These are phyloP conservation scores for Rosa lucieae DNA, from an alignment of 306 rosid species.

Conservation along the genomic window DNA sequence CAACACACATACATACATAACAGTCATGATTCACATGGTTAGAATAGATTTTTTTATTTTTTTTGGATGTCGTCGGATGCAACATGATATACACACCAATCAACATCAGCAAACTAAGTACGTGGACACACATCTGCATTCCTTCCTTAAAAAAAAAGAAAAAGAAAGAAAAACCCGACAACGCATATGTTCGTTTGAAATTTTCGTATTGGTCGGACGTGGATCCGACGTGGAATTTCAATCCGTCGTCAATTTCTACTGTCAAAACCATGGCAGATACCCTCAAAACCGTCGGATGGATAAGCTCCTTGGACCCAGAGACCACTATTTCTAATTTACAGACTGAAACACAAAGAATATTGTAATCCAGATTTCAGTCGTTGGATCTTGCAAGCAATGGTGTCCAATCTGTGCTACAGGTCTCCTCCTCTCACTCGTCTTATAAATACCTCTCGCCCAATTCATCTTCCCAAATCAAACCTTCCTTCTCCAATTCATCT, in stretches of 20 bases:
- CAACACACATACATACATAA: too few species aligned
- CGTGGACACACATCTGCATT: slow-evolving; percentile 36
- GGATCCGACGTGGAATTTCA: slow-evolving; percentile 52
- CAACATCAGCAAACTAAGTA: background rate
- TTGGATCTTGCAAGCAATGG: slow-evolving; percentile 44
- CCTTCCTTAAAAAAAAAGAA: background rate
- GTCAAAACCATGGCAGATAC: background rate
- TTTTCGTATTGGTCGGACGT: slow-evolving; percentile 28
- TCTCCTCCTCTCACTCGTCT: slow-evolving; percentile 14
- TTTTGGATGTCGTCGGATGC: too few species aligned
- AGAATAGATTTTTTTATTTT: too few species aligned
- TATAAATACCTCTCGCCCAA: slow-evolving; percentile 56
- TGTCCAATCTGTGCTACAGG: slow-evolving; percentile 29
- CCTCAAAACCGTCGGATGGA: slow-evolving; percentile 13
- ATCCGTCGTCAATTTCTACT: slow-evolving; percentile 24
- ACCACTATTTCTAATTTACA: background rate
- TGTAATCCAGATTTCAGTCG: background rate
- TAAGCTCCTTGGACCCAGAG: background rate
- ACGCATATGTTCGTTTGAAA: background rate
- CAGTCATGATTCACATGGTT: too few species aligned
- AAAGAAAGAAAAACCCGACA: background rate
- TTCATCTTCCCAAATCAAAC: slow-evolving; percentile 15
- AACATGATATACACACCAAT: too few species aligned
- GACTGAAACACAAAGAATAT: background rate
- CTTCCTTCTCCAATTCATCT: background rate